phyloP scores from a whole-genome alignment of 805 yeast species.

The Candida gorgasii region DNA sequence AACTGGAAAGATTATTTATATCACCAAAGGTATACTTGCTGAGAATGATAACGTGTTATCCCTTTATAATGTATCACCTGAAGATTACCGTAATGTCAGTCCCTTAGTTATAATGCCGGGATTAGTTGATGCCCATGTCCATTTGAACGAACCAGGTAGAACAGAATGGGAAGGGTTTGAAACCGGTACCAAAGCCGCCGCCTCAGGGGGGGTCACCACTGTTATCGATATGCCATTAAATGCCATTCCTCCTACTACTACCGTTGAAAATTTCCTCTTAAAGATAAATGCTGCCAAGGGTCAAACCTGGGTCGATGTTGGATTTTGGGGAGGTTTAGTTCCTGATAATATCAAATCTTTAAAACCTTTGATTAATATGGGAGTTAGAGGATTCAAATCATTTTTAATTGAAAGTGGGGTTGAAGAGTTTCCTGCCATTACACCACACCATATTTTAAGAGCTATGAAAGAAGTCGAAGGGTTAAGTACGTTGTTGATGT shows the following conservation, averaged over 20 bases:
- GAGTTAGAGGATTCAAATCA: slow-evolving; percentile 93
- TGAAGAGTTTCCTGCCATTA: slow-evolving; percentile 88
- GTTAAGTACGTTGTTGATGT: slow-evolving; percentile 73
- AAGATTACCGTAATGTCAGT: slow-evolving; percentile 52
- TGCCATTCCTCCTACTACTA: slow-evolving; percentile 95
- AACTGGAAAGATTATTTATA: slow-evolving; percentile 55
- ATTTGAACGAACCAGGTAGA: slow-evolving; percentile 94
- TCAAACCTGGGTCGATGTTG: slow-evolving; percentile 90
- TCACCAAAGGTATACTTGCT: slow-evolving; percentile 34
- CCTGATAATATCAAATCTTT: slow-evolving; percentile 74
- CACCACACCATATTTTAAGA: slow-evolving; percentile 57
- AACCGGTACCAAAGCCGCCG: slow-evolving; percentile 94
- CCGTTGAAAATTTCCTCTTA: slow-evolving; percentile 67
- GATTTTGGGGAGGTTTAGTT: slow-evolving; percentile 94
- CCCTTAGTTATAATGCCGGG: slow-evolving; percentile 82
- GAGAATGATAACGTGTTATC: slow-evolving; percentile 41
- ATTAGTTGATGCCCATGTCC: slow-evolving; percentile 91
- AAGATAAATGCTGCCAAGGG: slow-evolving; percentile 78
- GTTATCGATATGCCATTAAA: slow-evolving; percentile 95
- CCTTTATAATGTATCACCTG: slow-evolving; percentile 43
- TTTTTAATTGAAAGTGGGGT: slow-evolving; percentile 95
- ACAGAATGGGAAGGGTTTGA: slow-evolving; percentile 99
- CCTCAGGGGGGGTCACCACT: slow-evolving; percentile 94
- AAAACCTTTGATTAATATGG: slow-evolving; percentile 74
- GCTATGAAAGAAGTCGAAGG: slow-evolving; percentile 69